Evolutionary conservation across 1,139 yeast genomes (phyloP).

Genomic region (Blastobotrys buckinghamii): DNA sequence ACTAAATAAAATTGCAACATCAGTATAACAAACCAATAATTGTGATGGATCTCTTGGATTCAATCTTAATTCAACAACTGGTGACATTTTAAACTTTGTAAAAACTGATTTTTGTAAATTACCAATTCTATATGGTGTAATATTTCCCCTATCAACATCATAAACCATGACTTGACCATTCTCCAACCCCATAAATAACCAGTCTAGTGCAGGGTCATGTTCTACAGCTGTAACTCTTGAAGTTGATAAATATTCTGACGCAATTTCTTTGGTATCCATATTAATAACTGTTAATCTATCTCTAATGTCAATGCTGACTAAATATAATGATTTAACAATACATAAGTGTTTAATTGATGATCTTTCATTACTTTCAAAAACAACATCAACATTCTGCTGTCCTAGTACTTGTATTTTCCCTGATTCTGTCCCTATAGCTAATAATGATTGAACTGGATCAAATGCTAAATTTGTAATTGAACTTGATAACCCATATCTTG

Average conservation of each 20-base stretch:
- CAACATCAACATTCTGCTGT: conserved; percentile 73
- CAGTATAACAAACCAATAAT: conserved; percentile 64
- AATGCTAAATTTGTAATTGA: conserved; percentile 60
- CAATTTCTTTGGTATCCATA: conserved; percentile 52
- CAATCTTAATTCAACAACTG: conserved; percentile 63
- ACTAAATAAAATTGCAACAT: conserved; percentile 65
- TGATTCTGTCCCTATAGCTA: conserved; percentile 70
- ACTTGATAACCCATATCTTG: conserved; percentile 54
- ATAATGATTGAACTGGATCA: conserved; percentile 82
- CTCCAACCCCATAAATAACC: conserved; percentile 72
- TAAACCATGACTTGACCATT: conserved; percentile 72
- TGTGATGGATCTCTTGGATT: conserved; percentile 90
- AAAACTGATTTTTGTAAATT: conserved; percentile 53
- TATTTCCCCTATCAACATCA: conserved; percentile 71
- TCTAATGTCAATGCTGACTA: conserved; percentile 59
- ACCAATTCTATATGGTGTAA: conserved; percentile 62
- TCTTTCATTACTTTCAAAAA: conserved; percentile 38
- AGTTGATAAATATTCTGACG: conserved; percentile 46
- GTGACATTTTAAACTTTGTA: conserved; percentile 39
- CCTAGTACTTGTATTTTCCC: conserved; percentile 80
- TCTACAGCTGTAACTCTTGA: conserved; percentile 63
- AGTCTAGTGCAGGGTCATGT: conserved; percentile 82
- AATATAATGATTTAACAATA: conserved; percentile 74
- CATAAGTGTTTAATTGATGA: conserved; percentile 51
- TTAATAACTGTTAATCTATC: conserved; percentile 62